phyloP scores from a whole-genome alignment of 495 filamentous ascomycete species.

The Melanomma pulvis-pyrius region DNA sequence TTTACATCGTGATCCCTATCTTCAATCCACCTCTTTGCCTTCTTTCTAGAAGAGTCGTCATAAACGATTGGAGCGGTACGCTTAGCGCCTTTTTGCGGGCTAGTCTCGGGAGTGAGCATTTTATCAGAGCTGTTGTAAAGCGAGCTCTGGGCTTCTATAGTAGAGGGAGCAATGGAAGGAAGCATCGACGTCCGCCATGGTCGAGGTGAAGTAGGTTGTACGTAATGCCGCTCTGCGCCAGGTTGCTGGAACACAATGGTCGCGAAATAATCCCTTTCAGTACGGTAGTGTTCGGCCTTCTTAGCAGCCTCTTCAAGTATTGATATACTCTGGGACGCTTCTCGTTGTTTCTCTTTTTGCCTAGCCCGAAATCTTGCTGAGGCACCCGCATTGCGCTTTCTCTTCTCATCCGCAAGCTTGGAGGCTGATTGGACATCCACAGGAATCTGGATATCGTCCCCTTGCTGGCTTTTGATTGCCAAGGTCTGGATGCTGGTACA shows the following conservation, averaged over 20 bases:
- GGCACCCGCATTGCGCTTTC: constrained; percentile 80
- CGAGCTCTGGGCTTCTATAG: too few species aligned
- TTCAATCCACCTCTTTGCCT: too few species aligned
- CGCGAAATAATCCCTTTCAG: constrained; percentile 46
- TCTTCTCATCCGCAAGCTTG: constrained; percentile 46
- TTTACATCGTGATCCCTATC: too few species aligned
- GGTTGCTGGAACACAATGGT: constrained; percentile 36
- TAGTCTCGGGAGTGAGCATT: too few species aligned
- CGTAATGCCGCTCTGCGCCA: constrained; percentile 43
- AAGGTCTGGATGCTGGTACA: constrained; percentile 46
- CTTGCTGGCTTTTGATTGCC: constrained; percentile 43
- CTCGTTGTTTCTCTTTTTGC: constrained; percentile 84
- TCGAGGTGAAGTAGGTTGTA: constrained; percentile 43
- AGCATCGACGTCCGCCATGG: constrained; percentile 13
- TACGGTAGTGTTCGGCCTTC: constrained; percentile 46
- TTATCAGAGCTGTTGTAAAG: too few species aligned
- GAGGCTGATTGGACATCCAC: constrained; percentile 49
- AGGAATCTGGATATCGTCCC: constrained; percentile 46
- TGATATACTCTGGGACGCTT: constrained; percentile 66
- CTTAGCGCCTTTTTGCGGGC: too few species aligned
- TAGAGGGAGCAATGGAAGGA: constrained; percentile 13
- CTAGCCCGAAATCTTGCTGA: constrained; percentile 86
- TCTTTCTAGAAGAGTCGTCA: too few species aligned
- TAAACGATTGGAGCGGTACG: too few species aligned
- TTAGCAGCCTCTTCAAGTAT: constrained; percentile 57